Evolutionary conservation across 2,329 filamentous ascomycete genomes (phyloP), one percentile per base, ranked within the genome.

Genomic region (Pestalotiopsis sp.): DNA sequence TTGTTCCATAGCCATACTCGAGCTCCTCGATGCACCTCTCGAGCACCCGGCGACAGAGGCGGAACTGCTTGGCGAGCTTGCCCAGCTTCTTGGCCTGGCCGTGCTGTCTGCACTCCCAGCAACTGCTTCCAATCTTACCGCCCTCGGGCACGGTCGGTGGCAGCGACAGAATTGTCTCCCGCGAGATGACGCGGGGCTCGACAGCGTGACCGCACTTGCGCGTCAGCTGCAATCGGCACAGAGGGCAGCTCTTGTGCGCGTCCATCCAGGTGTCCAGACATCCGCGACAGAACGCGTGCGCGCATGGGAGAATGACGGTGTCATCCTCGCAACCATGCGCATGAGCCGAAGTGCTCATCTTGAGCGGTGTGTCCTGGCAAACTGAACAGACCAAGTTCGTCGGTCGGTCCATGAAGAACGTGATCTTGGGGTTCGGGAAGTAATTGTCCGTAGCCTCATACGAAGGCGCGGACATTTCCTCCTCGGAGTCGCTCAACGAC

Each of bases 221-320:
- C 4, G 38, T 61, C 70, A 82, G 69, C 3, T 66, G 20, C 11
- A 69, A 52, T 20, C 79, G 75, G 67, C 80, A 82, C 68, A 82
- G 80, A 1, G 78, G 81, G 63, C 81, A 83, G 11, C 63, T 70
- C 3, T 67, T 39, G 41, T 78, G 66, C 0, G 31, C 39, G 0
- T 36, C 27, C 5, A 80, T 60, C 78, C 80, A 81, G 2, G 20
- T 45, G 2, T 67, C 49, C 17, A 82, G 64, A 56, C 80, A 82
- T 2, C 9, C 17, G 4, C 69, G 59, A 64, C 80, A 79, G 3
- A 71, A 77, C 4, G 77, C 69, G 66, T 83, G 81, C 0, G 79
- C 80, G 52, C 80, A 82, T 0, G 81, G 77, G 27, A 81, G 69
- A 1, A 82, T 77, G 3, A 72, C 69, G 0, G n/a, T 57, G 3